phyloP scores from a whole-genome alignment of 495 filamentous ascomycete genomes.

The Annulohypoxylon bovei region DNA sequence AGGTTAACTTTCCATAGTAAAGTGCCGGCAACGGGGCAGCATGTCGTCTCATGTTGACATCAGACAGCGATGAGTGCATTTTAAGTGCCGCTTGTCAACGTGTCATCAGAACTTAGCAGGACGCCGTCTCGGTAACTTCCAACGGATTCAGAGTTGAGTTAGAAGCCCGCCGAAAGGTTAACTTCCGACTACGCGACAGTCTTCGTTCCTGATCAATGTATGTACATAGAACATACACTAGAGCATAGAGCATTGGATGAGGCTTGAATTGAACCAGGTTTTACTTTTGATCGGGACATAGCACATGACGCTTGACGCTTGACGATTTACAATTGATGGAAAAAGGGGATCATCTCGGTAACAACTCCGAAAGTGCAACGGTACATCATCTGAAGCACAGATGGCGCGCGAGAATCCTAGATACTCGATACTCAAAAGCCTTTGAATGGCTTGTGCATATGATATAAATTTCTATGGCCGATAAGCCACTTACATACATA shows the following conservation, averaged over 20 bases:
- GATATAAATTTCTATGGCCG: background rate
- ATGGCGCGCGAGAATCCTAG: conserved; percentile 21
- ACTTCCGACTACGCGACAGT: background rate
- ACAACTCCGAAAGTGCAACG: conserved; percentile 21
- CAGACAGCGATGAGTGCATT: conserved; percentile 27
- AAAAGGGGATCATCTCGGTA: conserved; percentile 32
- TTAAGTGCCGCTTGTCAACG: conserved; percentile 31
- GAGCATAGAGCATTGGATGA: conserved; percentile 1
- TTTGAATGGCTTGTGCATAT: background rate
- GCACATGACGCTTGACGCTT: conserved; percentile 5
- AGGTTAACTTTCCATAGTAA: conserved; percentile 19
- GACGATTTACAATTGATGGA: conserved; percentile 5
- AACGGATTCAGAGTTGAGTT: conserved; percentile 6
- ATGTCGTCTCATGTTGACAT: conserved; percentile 39
- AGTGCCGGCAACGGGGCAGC: background rate
- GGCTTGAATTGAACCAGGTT: conserved; percentile 18
- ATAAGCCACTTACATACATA: conserved; percentile 19
- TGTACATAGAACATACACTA: background rate
- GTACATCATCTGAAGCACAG: conserved; percentile 27
- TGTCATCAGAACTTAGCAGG: conserved; percentile 12
- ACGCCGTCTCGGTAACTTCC: conserved; percentile 4
- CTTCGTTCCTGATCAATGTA: conserved; percentile 9
- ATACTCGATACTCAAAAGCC: conserved; percentile 10
- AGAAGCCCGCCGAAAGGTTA: conserved; percentile 26
- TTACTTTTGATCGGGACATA: conserved; percentile 5